Percentiles rank a stretch among this genome's conserved stretches.
phyloP scores from a whole-genome alignment of 495 filamentous ascomycete genomes.

The Aspergillus carlsbadensis region DNA sequence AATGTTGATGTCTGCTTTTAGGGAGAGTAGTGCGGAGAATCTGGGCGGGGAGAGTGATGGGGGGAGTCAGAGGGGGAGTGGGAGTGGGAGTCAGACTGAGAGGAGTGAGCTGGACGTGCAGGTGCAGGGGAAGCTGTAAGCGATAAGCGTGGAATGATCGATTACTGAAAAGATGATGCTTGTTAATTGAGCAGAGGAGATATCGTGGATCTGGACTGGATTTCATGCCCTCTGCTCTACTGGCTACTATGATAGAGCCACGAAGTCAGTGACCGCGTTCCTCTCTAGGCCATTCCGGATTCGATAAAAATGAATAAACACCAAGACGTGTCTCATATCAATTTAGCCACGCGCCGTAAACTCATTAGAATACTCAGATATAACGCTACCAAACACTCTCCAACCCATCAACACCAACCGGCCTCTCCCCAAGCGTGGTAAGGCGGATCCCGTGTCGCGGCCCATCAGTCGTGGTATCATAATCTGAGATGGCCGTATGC shows the following conservation, averaged over 20 bases:
- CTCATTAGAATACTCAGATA: background rate
- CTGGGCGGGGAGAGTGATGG: too few species aligned
- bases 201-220: too few species aligned
- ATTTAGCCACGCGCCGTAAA: background rate
- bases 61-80: too few species aligned
- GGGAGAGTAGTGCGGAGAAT: background rate
- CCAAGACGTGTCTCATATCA: background rate
- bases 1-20: too few species aligned
- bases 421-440: constrained; percentile 44
- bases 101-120: background rate
- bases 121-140: constrained; percentile 1
- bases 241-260: too few species aligned
- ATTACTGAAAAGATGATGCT: too few species aligned
- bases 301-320: too few species aligned
- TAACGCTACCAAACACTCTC: constrained; percentile 18
- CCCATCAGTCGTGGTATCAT: constrained; percentile 46
- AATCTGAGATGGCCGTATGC: constrained; percentile 55
- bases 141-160: too few species aligned
- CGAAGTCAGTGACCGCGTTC: too few species aligned
- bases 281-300: too few species aligned
- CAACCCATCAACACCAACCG: constrained; percentile 42
- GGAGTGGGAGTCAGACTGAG: background rate
- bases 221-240: too few species aligned
- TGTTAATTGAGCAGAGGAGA: too few species aligned
- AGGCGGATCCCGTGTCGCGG: constrained; percentile 44